phyloP scores from a whole-genome alignment of 345 rosid species.

The Cardamine chenopodiifolia region DNA sequence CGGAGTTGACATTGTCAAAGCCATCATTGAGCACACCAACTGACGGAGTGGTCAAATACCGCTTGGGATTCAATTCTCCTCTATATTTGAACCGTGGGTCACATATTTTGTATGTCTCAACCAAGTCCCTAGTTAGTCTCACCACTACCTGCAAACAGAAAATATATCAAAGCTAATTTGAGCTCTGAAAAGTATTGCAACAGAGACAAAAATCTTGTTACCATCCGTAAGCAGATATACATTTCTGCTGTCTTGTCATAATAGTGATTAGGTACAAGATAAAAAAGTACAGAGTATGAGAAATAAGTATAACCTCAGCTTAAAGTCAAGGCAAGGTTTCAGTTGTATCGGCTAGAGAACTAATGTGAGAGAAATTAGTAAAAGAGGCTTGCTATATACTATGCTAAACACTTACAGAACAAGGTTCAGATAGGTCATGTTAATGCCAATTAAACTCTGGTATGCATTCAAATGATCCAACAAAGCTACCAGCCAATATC shows the following conservation, averaged over 20 bases:
- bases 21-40: constrained; percentile 93
- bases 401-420: not conserved
- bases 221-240: constrained; percentile 16
- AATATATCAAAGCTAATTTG: constrained; percentile 12
- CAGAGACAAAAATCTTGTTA: constrained; percentile 10
- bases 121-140: constrained; percentile 82
- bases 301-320: constrained; percentile 4
- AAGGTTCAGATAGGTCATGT: constrained; percentile 7
- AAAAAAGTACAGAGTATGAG: not conserved
- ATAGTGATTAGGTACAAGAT: constrained; percentile 8
- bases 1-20: constrained; percentile 89
- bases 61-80: constrained; percentile 92
- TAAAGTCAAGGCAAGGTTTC: constrained; percentile 5
- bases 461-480: constrained; percentile 16
- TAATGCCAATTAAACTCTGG: constrained; percentile 4
- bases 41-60: constrained; percentile 94
- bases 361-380: not conserved
- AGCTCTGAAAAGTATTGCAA: constrained; percentile 22
- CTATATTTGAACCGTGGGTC: constrained; percentile 87
- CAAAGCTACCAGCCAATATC: constrained; percentile 1
- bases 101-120: constrained; percentile 86
- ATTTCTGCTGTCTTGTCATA: constrained; percentile 9
- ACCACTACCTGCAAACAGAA: constrained; percentile 73
- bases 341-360: not conserved
- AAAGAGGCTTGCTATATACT: not conserved